phyloP scores from a whole-genome alignment of 2,329 filamentous ascomycete species.

The Sarocladium strictum region DNA sequence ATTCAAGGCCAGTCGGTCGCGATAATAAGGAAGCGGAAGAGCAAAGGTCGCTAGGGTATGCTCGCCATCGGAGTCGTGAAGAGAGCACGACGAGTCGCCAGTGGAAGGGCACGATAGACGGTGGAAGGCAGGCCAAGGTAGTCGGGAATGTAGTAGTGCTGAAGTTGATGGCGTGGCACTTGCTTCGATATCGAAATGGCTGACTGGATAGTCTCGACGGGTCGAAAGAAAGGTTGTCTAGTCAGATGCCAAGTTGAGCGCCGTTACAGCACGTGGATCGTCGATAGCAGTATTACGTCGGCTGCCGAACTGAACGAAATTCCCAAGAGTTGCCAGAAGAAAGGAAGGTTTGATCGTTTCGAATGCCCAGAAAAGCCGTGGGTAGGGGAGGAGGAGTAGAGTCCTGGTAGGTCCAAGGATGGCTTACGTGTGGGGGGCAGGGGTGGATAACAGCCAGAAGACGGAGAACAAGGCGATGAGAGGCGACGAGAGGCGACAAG shows the following conservation, averaged over 20 bases:
- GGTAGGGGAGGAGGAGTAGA: not conserved
- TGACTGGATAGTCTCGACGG: not conserved
- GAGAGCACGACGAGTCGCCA: not conserved
- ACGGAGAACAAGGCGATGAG: not conserved
- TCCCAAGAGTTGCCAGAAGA: not conserved
- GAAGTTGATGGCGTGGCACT: not conserved
- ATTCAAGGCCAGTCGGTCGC: not conserved
- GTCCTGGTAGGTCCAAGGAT: not conserved
- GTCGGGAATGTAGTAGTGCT: not conserved
- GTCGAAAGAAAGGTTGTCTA: too few species aligned
- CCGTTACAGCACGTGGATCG: not conserved
- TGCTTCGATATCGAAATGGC: not conserved
- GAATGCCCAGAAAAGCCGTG: not conserved
- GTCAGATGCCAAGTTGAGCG: not conserved
- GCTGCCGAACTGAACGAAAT: not conserved
- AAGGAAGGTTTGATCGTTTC: not conserved
- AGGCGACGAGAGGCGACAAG: conserved; percentile 10
- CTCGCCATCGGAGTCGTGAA: conserved; percentile 6
- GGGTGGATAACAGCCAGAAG: not conserved
- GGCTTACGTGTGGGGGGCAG: conserved; percentile 7
- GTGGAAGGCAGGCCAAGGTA: not conserved
- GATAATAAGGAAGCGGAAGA: not conserved
- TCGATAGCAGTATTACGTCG: not conserved
- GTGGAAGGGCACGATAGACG: not conserved
- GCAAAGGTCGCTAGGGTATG: not conserved